Conservation (phyloP, 2,329 filamentous ascomycete genomes). For the Verticillium tricorpus region DNA sequence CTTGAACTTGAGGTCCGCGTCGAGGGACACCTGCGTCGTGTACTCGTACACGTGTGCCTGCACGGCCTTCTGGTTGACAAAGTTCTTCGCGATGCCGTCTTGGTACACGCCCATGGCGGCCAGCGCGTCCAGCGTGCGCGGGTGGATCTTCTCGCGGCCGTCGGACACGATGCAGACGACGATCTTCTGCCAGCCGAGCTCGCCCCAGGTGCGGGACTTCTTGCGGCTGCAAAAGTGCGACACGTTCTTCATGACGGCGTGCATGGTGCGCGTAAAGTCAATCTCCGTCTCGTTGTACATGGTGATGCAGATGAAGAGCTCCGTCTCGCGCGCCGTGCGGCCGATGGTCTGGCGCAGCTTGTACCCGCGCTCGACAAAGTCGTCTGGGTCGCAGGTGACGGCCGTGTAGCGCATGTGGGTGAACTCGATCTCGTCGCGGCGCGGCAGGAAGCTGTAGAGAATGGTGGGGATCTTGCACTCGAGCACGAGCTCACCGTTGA, state of each 20-base stretch:
- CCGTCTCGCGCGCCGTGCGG: slow-evolving; percentile 78
- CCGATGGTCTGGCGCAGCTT: slow-evolving; percentile 90
- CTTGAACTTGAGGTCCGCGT: slow-evolving; percentile 96
- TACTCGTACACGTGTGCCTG: slow-evolving; percentile 98
- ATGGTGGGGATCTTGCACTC: slow-evolving; percentile 99
- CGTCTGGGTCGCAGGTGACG: slow-evolving; percentile 95
- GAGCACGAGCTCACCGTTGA: slow-evolving; percentile 95
- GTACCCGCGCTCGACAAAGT: slow-evolving; percentile 85
- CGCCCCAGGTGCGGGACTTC: slow-evolving; percentile 94
- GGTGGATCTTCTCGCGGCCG: slow-evolving; percentile 84
- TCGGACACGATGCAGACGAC: slow-evolving; percentile 96
- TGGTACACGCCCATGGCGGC: slow-evolving; percentile 98
- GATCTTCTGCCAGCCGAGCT: slow-evolving; percentile 97
- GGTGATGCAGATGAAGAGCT: slow-evolving; percentile 93
- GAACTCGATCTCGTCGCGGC: slow-evolving; percentile 90
- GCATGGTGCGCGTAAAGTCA: slow-evolving; percentile 95
- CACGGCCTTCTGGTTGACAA: slow-evolving; percentile 92
- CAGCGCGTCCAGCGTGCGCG: slow-evolving; percentile 85
- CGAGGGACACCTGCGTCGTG: slow-evolving; percentile 94
- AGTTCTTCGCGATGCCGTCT: slow-evolving; percentile 96
- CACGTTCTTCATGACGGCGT: slow-evolving; percentile 98
- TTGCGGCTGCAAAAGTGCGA: slow-evolving; percentile 90
- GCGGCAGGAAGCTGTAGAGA: slow-evolving; percentile 90
- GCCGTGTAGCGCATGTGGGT: slow-evolving; percentile 99
- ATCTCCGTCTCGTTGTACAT: slow-evolving; percentile 99